Percentiles rank a stretch among this genome's conserved stretches.
These are phyloP conservation scores for Corchorus olitorius DNA, from an alignment of 345 rosid species.

Conservation along the genomic window DNA sequence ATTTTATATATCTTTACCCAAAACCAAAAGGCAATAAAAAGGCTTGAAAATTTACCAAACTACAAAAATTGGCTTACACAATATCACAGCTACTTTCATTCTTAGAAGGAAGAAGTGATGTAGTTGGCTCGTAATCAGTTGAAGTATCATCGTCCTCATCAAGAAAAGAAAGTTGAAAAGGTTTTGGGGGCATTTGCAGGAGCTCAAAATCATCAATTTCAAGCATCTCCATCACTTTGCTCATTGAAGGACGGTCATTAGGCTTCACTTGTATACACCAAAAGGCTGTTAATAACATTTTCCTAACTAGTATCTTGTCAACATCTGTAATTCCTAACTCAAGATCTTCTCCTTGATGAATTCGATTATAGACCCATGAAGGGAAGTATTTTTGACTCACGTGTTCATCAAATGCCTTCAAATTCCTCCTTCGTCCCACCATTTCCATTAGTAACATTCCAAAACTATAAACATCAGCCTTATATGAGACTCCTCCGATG, in stretches of 20 bases:
- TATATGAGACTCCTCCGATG: conserved; percentile 7
- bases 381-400: conserved; percentile 17
- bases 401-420: background rate
- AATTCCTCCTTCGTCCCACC: conserved; percentile 15
- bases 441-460: conserved; percentile 19
- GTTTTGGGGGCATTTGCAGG: background rate
- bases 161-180: background rate
- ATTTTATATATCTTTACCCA: too few species aligned
- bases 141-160: too few species aligned
- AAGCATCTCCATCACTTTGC: background rate
- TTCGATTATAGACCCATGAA: background rate
- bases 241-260: conserved; percentile 2
- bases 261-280: conserved; percentile 21
- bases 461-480: conserved; percentile 15
- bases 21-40: too few species aligned
- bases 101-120: too few species aligned
- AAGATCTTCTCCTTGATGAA: conserved; percentile 3
- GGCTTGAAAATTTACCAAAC: too few species aligned
- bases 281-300: conserved; percentile 12
- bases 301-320: conserved; percentile 10
- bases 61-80: too few species aligned
- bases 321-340: background rate
- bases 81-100: too few species aligned
- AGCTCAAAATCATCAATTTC: background rate
- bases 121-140: too few species aligned